phyloP scores from a whole-genome alignment of 306 rosid species.

The Lotus japonicus region DNA sequence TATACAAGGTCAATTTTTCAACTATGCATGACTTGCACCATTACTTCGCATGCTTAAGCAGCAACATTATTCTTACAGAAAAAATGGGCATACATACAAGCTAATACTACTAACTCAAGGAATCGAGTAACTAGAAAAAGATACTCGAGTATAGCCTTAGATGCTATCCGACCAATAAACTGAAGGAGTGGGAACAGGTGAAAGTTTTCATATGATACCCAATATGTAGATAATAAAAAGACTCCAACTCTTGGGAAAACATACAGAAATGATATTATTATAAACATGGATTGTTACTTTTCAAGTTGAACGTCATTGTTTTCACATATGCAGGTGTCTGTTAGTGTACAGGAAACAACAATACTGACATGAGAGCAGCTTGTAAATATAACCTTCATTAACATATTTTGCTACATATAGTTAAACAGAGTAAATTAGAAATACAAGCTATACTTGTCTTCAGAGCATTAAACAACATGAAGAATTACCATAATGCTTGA shows the following conservation, averaged over 20 bases:
- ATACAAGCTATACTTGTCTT: not conserved
- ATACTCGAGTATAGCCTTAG: not conserved
- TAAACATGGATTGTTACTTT: not conserved
- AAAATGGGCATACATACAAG: not conserved
- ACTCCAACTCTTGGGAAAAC: not conserved
- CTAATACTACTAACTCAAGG: not conserved
- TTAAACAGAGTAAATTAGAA: not conserved
- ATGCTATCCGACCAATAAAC: not conserved
- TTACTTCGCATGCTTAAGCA: not conserved
- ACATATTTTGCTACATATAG: not conserved
- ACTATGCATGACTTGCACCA: slow-evolving; percentile 12
- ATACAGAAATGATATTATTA: not conserved
- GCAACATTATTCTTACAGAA: not conserved
- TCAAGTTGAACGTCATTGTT: not conserved
- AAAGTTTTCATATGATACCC: not conserved
- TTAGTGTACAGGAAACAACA: not conserved
- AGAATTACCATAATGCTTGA: slow-evolving; percentile 73
- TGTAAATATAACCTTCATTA: too few species aligned
- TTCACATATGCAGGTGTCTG: not conserved
- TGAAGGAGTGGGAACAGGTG: not conserved
- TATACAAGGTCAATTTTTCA: slow-evolving; percentile 6
- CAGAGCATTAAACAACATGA: not conserved
- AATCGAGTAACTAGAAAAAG: not conserved
- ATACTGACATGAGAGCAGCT: not conserved
- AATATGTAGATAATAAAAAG: slow-evolving; percentile 3